Conservation (phyloP, 177 flowering plant species). For the Vitis hybrid region DNA sequence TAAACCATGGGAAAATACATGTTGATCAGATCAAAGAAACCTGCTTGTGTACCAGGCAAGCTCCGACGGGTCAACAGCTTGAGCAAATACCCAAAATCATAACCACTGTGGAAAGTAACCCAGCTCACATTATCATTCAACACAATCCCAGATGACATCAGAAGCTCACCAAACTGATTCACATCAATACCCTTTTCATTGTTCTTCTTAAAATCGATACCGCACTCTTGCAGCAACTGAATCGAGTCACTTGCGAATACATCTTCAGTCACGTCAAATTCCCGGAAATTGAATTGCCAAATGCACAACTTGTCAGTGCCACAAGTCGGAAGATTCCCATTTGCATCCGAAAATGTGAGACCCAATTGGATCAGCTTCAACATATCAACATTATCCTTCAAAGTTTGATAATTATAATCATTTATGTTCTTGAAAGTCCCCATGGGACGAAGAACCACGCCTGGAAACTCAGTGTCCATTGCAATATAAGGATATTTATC, state of each 20-base stretch:
- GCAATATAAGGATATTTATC: constrained; percentile 47
- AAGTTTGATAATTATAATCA: constrained; percentile 51
- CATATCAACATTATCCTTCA: constrained; percentile 62
- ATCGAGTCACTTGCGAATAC: constrained; percentile 50
- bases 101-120: constrained; percentile 60
- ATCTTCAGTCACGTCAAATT: constrained; percentile 42
- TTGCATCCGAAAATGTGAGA: constrained; percentile 50
- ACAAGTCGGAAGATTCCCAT: constrained; percentile 53
- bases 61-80: constrained; percentile 49
- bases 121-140: constrained; percentile 45
- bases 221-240: constrained; percentile 49
- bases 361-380: constrained; percentile 60
- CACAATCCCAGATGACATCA: constrained; percentile 59
- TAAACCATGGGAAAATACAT: constrained; percentile 50
- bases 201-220: constrained; percentile 61
- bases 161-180: constrained; percentile 45
- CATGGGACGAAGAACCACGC: constrained; percentile 52
- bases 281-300: constrained; percentile 60
- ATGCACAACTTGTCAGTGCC: constrained; percentile 43
- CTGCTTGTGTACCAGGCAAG: constrained; percentile 43
- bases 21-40: constrained; percentile 44
- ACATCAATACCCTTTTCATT: constrained; percentile 51
- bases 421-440: constrained; percentile 46
- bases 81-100: constrained; percentile 57
- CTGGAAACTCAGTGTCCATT: constrained; percentile 68